Conservation (phyloP, 768 basidiomycete species). For the Nidularia sp. region DNA sequence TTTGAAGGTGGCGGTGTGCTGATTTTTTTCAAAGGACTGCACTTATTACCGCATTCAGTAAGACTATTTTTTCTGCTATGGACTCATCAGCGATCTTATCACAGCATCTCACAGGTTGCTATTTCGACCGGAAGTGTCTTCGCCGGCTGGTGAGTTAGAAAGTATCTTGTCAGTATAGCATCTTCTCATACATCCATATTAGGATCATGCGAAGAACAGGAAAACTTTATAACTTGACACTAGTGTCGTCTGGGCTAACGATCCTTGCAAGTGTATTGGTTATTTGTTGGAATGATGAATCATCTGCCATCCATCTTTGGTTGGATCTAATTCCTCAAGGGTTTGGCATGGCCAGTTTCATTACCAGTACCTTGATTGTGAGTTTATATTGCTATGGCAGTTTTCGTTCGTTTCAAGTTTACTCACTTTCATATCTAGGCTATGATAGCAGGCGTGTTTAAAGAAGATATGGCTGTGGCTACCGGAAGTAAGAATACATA, state of each 20-base stretch:
- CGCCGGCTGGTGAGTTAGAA: constrained; percentile 69
- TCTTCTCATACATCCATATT: constrained; percentile 9
- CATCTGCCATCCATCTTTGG: constrained; percentile 65
- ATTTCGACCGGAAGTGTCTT: constrained; percentile 82
- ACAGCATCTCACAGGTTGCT: constrained; percentile 47
- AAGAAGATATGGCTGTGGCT: constrained; percentile 82
- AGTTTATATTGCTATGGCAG: constrained; percentile 16
- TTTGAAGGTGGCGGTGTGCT: not conserved
- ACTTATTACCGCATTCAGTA: constrained; percentile 89
- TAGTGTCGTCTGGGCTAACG: constrained; percentile 57
- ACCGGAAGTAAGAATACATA: constrained; percentile 64
- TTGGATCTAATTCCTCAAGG: constrained; percentile 77
- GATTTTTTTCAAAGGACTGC: constrained; percentile 50
- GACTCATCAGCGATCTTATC: constrained; percentile 12
- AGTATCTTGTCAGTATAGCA: constrained; percentile 3
- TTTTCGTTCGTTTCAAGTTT: too few species aligned
- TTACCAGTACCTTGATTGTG: constrained; percentile 85
- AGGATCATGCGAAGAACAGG: constrained; percentile 88
- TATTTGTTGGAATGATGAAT: constrained; percentile 60
- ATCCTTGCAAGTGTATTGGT: constrained; percentile 60
- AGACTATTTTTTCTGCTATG: constrained; percentile 15
- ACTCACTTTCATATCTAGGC: constrained; percentile 42
- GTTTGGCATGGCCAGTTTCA: constrained; percentile 79
- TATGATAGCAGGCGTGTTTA: constrained; percentile 78
- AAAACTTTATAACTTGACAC: constrained; percentile 74